Conservation (phyloP, 345 rosid genomes). For the Citropsis articulata region DNA sequence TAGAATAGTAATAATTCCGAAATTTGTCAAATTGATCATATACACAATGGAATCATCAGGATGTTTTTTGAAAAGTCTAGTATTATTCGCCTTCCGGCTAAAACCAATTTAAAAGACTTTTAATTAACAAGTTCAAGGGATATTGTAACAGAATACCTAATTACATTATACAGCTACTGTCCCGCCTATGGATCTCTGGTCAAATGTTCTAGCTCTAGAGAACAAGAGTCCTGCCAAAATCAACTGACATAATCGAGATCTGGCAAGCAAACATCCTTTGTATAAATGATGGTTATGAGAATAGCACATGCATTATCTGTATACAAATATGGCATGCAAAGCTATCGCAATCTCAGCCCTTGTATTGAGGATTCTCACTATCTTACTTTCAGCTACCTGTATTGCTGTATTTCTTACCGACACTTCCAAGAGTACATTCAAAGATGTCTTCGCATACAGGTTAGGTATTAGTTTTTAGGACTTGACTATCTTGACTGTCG, state of each 20-base stretch:
- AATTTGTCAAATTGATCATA: too few relatives aligned
- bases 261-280: not conserved
- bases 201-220: not conserved
- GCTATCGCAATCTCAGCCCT: constrained; percentile 20
- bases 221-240: not conserved
- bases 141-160: too few relatives aligned
- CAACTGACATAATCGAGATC: not conserved
- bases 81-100: too few relatives aligned
- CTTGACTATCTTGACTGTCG: too few relatives aligned
- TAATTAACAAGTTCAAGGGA: too few relatives aligned
- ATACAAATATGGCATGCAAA: not conserved
- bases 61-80: too few relatives aligned
- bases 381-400: constrained; percentile 16
- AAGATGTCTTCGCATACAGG: constrained; percentile 31
- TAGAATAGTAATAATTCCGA: too few relatives aligned
- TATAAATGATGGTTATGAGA: not conserved
- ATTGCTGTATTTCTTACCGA: constrained; percentile 16
- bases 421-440: constrained; percentile 25
- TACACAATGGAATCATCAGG: too few relatives aligned
- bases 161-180: not conserved
- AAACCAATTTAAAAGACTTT: too few relatives aligned
- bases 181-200: not conserved
- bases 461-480: not conserved
- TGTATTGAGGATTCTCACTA: constrained; percentile 29
- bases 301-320: too few relatives aligned